phyloP scores from a whole-genome alignment of 164 flowering plant species.

The Liriodendron chinense region DNA sequence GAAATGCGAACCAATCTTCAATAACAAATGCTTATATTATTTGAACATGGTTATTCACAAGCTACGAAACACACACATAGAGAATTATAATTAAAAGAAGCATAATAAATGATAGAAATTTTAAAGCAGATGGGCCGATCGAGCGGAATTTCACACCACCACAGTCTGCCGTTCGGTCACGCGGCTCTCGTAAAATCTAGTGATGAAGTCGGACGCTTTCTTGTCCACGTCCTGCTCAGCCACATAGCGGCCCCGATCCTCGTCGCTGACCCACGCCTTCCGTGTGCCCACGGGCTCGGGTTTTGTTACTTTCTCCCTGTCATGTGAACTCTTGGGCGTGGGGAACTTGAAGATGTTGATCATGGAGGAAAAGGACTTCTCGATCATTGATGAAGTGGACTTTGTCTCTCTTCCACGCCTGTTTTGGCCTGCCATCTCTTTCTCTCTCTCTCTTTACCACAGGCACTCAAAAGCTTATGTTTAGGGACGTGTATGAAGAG shows the following conservation, averaged over 20 bases:
- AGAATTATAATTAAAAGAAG: neutral
- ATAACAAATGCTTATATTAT: neutral
- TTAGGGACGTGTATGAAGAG: neutral
- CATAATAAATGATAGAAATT: neutral
- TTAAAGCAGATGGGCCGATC: neutral
- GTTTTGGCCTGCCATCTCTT: neutral
- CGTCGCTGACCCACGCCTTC: neutral
- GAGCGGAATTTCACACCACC: neutral
- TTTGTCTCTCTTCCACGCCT: slow-evolving; percentile 3
- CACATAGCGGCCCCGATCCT: slow-evolving; percentile 2
- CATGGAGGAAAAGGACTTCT: slow-evolving; percentile 5
- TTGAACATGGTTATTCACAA: neutral
- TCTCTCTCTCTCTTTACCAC: neutral
- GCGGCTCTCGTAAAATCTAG: neutral
- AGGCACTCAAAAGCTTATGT: neutral
- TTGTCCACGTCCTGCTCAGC: slow-evolving; percentile 6
- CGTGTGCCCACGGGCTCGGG: neutral
- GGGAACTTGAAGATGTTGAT: slow-evolving; percentile 12
- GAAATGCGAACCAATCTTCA: neutral
- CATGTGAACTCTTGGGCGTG: neutral
- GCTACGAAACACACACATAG: neutral
- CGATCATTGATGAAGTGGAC: neutral
- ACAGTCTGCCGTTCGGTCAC: neutral
- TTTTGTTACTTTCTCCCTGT: neutral
- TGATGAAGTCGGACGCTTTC: slow-evolving; percentile 9